Percentiles rank a stretch among this genome's conserved stretches.
These are phyloP conservation scores for Eucalyptus curtisii DNA, from an alignment of 345 rosid species.

Conservation along the genomic window DNA sequence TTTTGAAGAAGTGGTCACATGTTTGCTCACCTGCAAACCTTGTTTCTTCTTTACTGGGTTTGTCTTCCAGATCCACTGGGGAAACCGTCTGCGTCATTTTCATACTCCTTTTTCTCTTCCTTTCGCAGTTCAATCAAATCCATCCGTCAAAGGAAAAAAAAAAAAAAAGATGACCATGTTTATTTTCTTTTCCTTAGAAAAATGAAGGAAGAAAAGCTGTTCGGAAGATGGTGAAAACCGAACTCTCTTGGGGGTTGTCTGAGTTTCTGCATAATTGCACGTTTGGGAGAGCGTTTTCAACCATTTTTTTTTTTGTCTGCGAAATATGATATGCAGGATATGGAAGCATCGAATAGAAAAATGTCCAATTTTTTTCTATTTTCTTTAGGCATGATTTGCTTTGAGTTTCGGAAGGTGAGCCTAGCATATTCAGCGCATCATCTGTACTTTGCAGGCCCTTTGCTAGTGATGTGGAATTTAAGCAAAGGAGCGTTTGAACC, in stretches of 20 bases:
- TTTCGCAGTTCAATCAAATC: neutral
- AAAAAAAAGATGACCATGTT: neutral
- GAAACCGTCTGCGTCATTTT: neutral
- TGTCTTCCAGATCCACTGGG: neutral
- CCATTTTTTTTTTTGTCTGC: neutral
- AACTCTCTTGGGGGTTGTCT: neutral
- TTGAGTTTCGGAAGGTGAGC: neutral
- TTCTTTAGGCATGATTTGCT: neutral
- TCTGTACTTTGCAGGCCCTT: neutral
- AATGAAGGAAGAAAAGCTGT: neutral
- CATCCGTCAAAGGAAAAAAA: neutral
- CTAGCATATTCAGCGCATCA: neutral
- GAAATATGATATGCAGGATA: neutral
- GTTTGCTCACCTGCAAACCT: neutral
- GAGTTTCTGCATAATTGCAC: neutral
- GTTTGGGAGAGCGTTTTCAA: neutral
- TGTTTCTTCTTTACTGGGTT: neutral
- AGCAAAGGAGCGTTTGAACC: neutral
- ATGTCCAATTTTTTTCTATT: neutral
- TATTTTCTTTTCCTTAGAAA: neutral
- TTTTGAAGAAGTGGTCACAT: neutral
- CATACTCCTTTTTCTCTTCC: neutral
- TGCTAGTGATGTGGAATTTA: neutral
- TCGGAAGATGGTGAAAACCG: neutral
- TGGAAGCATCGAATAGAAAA: neutral